A percentile compares a stretch with the other conserved stretches of the same genome.
These are phyloP conservation scores for Debaryomyces singareniensis DNA, from an alignment of 1,139 yeast genomes.

Conservation along the genomic window DNA sequence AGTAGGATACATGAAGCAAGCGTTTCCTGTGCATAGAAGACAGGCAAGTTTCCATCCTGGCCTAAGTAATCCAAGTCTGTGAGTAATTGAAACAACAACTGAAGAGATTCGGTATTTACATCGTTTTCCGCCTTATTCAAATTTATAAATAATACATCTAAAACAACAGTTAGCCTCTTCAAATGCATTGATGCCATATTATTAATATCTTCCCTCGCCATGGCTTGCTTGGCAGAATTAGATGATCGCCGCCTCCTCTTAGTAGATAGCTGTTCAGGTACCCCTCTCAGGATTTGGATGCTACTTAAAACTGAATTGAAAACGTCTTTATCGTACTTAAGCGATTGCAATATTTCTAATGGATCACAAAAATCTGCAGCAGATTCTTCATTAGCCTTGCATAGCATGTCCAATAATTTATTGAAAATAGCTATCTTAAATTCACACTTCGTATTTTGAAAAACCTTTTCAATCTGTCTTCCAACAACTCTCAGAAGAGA, in stretches of 20 bases:
- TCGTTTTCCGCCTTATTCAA: constrained; percentile 18
- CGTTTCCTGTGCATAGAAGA: constrained; percentile 84
- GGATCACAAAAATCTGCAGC: constrained; percentile 39
- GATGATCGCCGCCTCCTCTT: constrained; percentile 80
- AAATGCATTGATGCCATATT: constrained; percentile 72
- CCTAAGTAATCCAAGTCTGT: constrained; percentile 87
- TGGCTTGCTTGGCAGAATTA: constrained; percentile 63
- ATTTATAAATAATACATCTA: constrained; percentile 67
- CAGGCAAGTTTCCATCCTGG: constrained; percentile 86
- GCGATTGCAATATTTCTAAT: constrained; percentile 42
- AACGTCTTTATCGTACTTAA: constrained; percentile 40
- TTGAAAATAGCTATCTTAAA: constrained; percentile 52
- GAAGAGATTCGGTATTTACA: constrained; percentile 45
- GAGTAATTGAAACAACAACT: constrained; percentile 60
- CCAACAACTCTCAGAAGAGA: constrained; percentile 51
- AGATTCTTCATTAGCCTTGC: constrained; percentile 20
- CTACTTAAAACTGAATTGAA: constrained; percentile 45
- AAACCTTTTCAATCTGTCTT: constrained; percentile 46
- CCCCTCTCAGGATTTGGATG: constrained; percentile 38
- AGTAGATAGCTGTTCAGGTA: constrained; percentile 46
- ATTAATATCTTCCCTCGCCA: constrained; percentile 66
- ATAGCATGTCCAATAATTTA: constrained; percentile 52
- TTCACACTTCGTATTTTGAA: constrained; percentile 50
- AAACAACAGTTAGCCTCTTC: constrained; percentile 66
- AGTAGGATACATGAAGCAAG: constrained; percentile 81